Base-by-base conservation (phyloP, 768 basidiomycete species). In the Guyanaporus albipodus region DNA sequence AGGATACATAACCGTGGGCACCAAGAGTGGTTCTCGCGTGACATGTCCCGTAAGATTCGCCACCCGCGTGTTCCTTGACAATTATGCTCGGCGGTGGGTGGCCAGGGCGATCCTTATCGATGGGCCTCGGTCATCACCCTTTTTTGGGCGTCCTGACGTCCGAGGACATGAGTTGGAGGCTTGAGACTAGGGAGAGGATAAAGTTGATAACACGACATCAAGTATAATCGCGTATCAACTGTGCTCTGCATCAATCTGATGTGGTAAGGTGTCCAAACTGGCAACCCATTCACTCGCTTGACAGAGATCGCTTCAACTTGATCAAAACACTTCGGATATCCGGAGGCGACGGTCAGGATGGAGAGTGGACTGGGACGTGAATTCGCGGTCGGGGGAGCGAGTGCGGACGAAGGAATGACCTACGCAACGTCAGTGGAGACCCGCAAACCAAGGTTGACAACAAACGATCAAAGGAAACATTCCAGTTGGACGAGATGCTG, bases 31-130 rank as follows among this genome's bases (percentile, higher is more conserved):
- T 54, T 52, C 54, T 56, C 50, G 50, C 42, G 50, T 52, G 55
- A 49, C 37, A 50, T 42, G 41, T 48, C 47, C 51, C 48, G 38
- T 48, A 46, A 52, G 51, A 51, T 49, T 36, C 49, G 44, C 51
- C 52, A 49, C 42, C 42, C 40, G 31, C 38, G 42, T 48, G 54
- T 44, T 46, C 35, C 31, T 32, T 40, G 46, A 38, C 12, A 46
- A 45, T 46, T 50, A 40, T 34, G 21, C 44, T 54, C 49, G 45
- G 38, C 19, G 36, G 39, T 48, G 42, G 38, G 41, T 42, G 36
- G 24, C 33, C 46, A 36, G 41, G 50, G 46, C 42, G 42, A 51
- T 46, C 39, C 56, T 67, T 60, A 67, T 67, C 65, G 67, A 67
- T 68, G 54, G 47, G 31, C 56, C 55, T 59, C 56, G 53, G 51